Evolutionary conservation across 2,329 filamentous ascomycete species (phyloP), one percentile per base, ranked within the genome.

Genomic region (Fulvia fulva): DNA sequence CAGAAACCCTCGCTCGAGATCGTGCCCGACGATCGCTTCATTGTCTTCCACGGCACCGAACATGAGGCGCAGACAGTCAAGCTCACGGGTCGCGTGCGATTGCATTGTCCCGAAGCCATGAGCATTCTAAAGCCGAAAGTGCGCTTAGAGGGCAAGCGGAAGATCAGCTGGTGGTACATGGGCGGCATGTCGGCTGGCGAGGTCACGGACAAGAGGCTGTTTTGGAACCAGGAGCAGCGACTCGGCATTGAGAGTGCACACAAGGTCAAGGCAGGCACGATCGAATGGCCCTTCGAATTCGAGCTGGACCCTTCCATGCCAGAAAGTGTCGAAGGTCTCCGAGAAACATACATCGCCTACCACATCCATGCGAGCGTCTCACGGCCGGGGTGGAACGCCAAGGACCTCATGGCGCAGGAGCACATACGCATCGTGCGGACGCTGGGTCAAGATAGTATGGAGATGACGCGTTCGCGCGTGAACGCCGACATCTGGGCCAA

Each of bases 401-500:
- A 95, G 78, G 91, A 96, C 71, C 80, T 96, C 52, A 85, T 89
- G 65, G 84, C 90, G 32, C 87, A 87, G 72, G 93, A 93, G 63
- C 78, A 80, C 62, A 76, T 80, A 53, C 72, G 78, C 51, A 74
- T 80, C 22, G 77, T 80, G 50, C 70, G 78, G 46, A 80, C 78
- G 14, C 69, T 80, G 53, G 77, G 77, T 5, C 75, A 73, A 62
- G 77, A 97, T 74, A 88, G 91, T 50, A 94, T 97, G 90, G 78
- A 80, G 61, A 76, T 75, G 57, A 74, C 78, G 60, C 73, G 77
- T 51, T 73, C 68, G 46, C 62, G 72, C 41, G 69, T 73, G 63
- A 92, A 97, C 63, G 92, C 97, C 75, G 97, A 97, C 70, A 89
- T 96, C 63, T 99, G 94, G 94, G 89, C 91, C 5, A 94, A 96